phyloP scores from a whole-genome alignment of 1,284 basidiomycete species.

The Sanghuangporus baumii region DNA sequence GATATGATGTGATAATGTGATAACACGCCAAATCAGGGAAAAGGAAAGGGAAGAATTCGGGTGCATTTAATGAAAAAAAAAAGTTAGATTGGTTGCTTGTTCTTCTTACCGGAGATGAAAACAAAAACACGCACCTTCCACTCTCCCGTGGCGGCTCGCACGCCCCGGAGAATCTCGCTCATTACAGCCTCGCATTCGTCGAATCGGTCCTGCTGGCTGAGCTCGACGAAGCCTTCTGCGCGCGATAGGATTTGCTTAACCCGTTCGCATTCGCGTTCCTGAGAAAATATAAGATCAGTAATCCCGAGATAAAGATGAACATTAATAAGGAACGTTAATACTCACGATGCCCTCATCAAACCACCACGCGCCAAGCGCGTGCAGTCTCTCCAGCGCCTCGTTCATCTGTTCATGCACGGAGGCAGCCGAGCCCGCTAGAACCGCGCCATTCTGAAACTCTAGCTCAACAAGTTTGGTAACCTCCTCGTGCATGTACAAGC shows the following conservation, averaged over 20 bases:
- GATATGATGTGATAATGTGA: not conserved
- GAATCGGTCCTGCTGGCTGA: constrained; percentile 70
- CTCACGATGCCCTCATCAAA: constrained; percentile 64
- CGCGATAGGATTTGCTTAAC: constrained; percentile 48
- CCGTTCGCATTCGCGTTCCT: constrained; percentile 40
- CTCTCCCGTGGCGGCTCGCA: constrained; percentile 58
- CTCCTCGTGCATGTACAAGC: constrained; percentile 59
- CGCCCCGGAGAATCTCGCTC: constrained; percentile 58
- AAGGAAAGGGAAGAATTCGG: not conserved
- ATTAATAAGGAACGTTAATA: constrained; percentile 13
- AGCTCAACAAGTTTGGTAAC: constrained; percentile 27
- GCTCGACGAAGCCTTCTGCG: constrained; percentile 68
- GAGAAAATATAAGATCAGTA: not conserved
- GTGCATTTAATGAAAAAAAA: not conserved
- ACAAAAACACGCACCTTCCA: constrained; percentile 60
- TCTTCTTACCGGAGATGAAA: constrained; percentile 1
- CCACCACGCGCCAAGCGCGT: constrained; percentile 51
- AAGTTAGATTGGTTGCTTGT: not conserved
- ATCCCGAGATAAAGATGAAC: not conserved
- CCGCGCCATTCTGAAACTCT: too few species aligned
- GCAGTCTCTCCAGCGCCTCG: constrained; percentile 8
- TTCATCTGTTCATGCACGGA: constrained; percentile 10
- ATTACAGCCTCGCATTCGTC: constrained; percentile 74
- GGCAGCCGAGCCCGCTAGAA: not conserved
- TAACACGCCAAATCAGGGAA: not conserved